A percentile compares a stretch with the other conserved stretches of the same genome.
Conservation (phyloP, 345 rosid species). For the Boechera divaricarpa region DNA sequence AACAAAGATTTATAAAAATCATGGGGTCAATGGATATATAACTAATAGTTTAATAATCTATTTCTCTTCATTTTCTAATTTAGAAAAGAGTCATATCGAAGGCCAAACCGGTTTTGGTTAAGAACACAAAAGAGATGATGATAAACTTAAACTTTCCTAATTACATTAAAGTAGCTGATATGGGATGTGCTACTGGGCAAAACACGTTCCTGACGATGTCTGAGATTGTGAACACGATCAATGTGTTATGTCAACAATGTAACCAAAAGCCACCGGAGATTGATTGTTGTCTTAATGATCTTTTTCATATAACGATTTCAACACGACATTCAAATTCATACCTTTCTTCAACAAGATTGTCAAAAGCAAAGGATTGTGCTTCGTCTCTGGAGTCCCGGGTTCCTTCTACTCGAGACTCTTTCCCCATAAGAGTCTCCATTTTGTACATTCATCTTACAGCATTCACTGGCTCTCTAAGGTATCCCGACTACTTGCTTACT, state of each 20-base stretch:
- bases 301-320: constrained; percentile 50
- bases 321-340: constrained; percentile 34
- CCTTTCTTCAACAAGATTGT: background rate
- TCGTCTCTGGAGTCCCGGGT: constrained; percentile 49
- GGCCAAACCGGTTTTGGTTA: constrained; percentile 13
- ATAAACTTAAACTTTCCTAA: constrained; percentile 4
- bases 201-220: constrained; percentile 39
- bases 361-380: constrained; percentile 23
- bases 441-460: constrained; percentile 49
- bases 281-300: constrained; percentile 52
- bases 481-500: background rate
- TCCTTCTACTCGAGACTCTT: constrained; percentile 55
- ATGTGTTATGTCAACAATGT: background rate
- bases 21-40: background rate
- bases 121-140: constrained; percentile 1
- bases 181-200: constrained; percentile 56
- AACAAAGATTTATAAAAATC: too few species aligned
- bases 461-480: constrained; percentile 50
- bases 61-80: background rate
- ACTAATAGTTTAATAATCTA: background rate
- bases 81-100: constrained; percentile 10
- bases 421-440: constrained; percentile 39
- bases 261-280: constrained; percentile 29
- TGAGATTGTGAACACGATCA: constrained; percentile 20
- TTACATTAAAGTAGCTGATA: constrained; percentile 43